Evolutionary conservation across 495 filamentous ascomycete genomes (phyloP).

Genomic region (Daldinia grandis): DNA sequence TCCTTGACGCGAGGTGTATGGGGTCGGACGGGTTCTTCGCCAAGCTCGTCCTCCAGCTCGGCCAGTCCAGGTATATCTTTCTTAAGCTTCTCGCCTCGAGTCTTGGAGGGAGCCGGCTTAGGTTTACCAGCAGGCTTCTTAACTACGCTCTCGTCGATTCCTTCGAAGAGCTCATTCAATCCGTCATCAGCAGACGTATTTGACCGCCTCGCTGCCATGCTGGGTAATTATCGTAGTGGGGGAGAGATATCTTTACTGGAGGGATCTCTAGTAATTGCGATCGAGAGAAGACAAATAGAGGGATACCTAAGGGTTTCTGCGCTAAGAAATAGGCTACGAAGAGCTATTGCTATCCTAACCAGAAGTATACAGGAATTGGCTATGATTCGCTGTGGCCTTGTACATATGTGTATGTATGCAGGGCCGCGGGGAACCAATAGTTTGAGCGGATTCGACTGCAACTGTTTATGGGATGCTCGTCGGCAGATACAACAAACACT

Average conservation of each 20-base stretch:
- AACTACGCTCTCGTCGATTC: conserved; percentile 61
- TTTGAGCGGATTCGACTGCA: conserved; percentile 22
- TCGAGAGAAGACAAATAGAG: conserved; percentile 1
- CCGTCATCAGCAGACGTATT: conserved; percentile 75
- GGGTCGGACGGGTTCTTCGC: conserved; percentile 73
- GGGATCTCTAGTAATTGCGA: conserved; percentile 6
- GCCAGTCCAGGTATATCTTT: conserved; percentile 73
- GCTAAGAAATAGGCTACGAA: conserved; percentile 11
- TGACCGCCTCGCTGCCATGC: conserved; percentile 54
- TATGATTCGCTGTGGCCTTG: conserved; percentile 26
- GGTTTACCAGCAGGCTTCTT: conserved; percentile 58
- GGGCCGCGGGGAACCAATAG: conserved; percentile 32
- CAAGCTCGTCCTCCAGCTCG: conserved; percentile 80
- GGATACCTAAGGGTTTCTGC: not conserved
- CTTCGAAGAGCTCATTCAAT: conserved; percentile 82
- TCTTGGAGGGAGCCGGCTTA: conserved; percentile 56
- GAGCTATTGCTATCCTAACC: conserved; percentile 6
- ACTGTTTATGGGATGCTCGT: conserved; percentile 22
- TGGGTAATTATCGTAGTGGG: conserved; percentile 21
- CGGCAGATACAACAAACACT: conserved; percentile 37
- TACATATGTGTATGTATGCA: conserved; percentile 24
- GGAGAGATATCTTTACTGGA: conserved; percentile 9
- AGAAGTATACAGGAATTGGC: not conserved
- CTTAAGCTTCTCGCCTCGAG: conserved; percentile 57
- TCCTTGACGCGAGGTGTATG: conserved; percentile 82